phyloP scores from a whole-genome alignment of 148 eudicot genomes.

The Rhododendron henanense region DNA sequence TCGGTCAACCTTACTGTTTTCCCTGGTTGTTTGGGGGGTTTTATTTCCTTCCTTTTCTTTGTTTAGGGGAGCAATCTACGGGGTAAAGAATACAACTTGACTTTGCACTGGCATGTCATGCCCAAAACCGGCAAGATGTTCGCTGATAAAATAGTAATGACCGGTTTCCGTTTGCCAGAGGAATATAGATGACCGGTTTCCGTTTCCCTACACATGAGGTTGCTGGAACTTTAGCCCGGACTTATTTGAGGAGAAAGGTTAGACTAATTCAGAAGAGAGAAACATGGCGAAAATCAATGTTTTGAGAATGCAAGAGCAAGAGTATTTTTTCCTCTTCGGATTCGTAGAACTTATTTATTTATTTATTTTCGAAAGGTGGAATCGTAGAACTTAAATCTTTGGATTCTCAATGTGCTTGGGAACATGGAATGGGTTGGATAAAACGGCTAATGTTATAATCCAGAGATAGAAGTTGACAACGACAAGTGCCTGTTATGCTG shows the following conservation, averaged over 20 bases:
- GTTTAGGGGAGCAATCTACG: slow-evolving; percentile 70
- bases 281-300: neutral
- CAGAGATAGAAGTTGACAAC: neutral
- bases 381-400: neutral
- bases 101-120: slow-evolving; percentile 95
- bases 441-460: neutral
- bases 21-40: neutral
- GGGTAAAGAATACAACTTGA: slow-evolving; percentile 74
- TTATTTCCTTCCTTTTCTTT: neutral
- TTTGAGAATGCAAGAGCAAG: neutral
- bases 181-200: slow-evolving; percentile 43
- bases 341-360: neutral
- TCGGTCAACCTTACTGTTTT: neutral
- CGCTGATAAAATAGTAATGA: slow-evolving; percentile 59
- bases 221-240: neutral
- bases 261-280: neutral
- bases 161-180: slow-evolving; percentile 64
- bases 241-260: neutral
- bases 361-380: neutral
- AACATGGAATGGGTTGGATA: neutral
- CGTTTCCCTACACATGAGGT: neutral
- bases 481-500: neutral
- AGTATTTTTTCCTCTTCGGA: neutral
- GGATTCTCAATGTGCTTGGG: slow-evolving; percentile 5
- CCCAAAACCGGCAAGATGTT: slow-evolving; percentile 96